phyloP scores from a whole-genome alignment of 1,284 basidiomycete species.

The Ceratobasidium sp. region DNA sequence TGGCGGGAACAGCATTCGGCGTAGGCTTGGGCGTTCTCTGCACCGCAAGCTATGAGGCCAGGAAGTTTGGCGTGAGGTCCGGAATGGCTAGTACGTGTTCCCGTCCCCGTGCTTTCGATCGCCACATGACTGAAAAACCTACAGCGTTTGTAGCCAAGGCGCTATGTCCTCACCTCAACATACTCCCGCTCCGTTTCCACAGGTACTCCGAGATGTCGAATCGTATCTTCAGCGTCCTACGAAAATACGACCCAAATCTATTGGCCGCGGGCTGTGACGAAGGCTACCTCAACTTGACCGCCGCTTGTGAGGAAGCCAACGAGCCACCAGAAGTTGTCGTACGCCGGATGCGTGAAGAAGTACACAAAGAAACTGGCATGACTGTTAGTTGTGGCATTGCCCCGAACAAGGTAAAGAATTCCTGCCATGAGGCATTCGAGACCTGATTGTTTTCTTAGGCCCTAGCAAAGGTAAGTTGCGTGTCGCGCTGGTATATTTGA shows the following conservation, averaged over 20 bases:
- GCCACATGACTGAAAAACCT: neutral
- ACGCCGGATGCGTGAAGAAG: constrained; percentile 74
- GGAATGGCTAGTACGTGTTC: constrained; percentile 79
- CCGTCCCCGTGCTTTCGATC: neutral
- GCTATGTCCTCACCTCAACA: constrained; percentile 90
- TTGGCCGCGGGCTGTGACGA: constrained; percentile 86
- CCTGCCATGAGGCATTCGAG: constrained; percentile 43
- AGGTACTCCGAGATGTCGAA: constrained; percentile 78
- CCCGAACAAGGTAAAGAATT: constrained; percentile 74
- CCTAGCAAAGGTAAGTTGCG: constrained; percentile 76
- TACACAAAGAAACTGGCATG: constrained; percentile 79
- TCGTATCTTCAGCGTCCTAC: constrained; percentile 73
- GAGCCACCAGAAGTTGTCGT: constrained; percentile 80
- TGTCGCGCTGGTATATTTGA: neutral
- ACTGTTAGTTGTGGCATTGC: constrained; percentile 96
- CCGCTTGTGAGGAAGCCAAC: constrained; percentile 74
- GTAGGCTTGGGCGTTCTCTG: constrained; percentile 80
- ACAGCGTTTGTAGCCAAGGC: constrained; percentile 90
- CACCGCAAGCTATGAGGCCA: constrained; percentile 92
- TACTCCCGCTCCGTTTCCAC: constrained; percentile 71
- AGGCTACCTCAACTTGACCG: constrained; percentile 86
- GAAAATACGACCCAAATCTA: constrained; percentile 84
- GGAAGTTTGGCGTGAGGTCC: constrained; percentile 87
- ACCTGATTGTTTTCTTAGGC: constrained; percentile 50
- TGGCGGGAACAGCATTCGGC: constrained; percentile 87